Base-by-base conservation (phyloP, 257 asterid species). In the Mentha longifolia region DNA sequence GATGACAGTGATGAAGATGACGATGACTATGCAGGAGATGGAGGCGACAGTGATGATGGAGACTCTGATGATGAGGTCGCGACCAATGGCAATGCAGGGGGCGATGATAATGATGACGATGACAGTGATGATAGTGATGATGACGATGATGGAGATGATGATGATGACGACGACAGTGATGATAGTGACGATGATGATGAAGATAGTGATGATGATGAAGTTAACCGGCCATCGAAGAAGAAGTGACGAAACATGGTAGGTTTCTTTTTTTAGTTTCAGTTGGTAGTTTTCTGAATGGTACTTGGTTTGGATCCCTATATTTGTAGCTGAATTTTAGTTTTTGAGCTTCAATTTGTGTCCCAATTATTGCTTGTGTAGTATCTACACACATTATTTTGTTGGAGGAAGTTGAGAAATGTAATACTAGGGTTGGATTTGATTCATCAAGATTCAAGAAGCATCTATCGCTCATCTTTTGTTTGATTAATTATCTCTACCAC, bases 201-300 rank as follows among this genome's bases (percentile, higher is more conserved):
- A 3, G 81, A 77, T 2, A 67, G 67, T 11, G 81, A 78, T 25
- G 83, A 78, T 1, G 83, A 79, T n/a, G 82, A 74, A 28, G 61
- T 62, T 14, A 41, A 31, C 20, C 77, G 72, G 6, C 83, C 80
- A 31, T 65, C 71, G 5, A 79, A 74, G 80, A 79, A 65, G 45
- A 79, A 75, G 75, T 79, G 62, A 73, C 54, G 43, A 13, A 28
- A 3, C 15, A n/a, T 43, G 28, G 25, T 22, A 5, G 17, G 37
- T 25, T 61, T 67, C 15, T 0, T n/a, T 57, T 31, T 37, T 46
- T 5, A n/a, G 50, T 70, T 70, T 14, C 19, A 59, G 74, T 61
- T 22, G 65, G 77, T 52, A 13, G 61, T 11, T 13, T 49, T 30
- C 37, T 30, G 14, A 67, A 15, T 19, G 59, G 41, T 35, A 42